Conservation (phyloP, 2,329 filamentous ascomycete species). For the Ascochyta rabiei region DNA sequence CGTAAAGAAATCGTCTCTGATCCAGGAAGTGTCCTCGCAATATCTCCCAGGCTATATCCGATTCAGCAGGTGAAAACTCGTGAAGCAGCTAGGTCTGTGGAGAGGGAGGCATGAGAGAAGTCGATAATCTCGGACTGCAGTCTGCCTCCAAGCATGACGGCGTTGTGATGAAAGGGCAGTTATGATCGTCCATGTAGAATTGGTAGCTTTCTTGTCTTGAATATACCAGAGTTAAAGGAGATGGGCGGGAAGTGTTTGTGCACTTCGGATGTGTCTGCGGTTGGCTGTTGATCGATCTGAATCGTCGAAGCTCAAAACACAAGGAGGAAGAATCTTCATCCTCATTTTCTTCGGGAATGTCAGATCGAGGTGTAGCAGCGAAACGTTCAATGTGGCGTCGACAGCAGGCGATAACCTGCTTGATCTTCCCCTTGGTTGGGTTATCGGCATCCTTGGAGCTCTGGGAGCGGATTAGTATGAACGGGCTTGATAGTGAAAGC, state of each 20-base stretch:
- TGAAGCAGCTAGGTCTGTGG: not conserved
- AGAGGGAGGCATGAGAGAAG: not conserved
- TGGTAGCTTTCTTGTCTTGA: conserved; percentile 4
- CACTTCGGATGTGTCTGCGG: not conserved
- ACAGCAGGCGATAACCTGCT: conserved; percentile 10
- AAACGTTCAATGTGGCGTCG: conserved; percentile 6
- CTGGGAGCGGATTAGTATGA: not conserved
- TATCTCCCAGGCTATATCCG: not conserved
- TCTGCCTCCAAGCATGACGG: not conserved
- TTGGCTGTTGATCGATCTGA: not conserved
- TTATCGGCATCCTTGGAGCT: not conserved
- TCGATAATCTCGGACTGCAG: not conserved
- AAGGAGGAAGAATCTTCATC: not conserved
- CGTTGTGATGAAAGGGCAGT: conserved; percentile 12
- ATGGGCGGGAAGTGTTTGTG: not conserved
- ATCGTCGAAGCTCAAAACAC: conserved; percentile 8
- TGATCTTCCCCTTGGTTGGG: not conserved
- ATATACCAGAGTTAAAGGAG: not conserved
- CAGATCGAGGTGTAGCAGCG: not conserved
- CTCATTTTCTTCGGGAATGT: not conserved
- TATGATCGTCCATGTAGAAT: conserved; percentile 14
- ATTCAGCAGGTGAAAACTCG: not conserved
- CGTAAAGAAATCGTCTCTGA: too few species aligned
- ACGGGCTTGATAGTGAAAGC: not conserved
- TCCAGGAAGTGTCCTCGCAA: not conserved